Evolutionary conservation across 768 basidiomycete species (phyloP), one percentile per base, ranked within the genome.

Genomic region (Auricularia heimuer): DNA sequence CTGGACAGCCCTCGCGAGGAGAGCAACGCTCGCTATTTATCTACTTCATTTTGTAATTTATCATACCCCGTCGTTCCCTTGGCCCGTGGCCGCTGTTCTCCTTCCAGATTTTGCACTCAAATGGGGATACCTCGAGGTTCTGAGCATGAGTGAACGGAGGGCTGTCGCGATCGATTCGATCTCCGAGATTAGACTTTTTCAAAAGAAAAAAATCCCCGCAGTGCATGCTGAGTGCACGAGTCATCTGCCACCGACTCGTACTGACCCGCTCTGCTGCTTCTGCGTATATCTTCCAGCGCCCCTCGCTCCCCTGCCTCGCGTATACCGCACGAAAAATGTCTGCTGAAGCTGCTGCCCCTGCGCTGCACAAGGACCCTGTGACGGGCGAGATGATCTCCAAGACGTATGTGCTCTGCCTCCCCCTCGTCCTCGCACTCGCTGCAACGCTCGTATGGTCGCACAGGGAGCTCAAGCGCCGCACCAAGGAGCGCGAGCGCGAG

Each of bases 311-410:
- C 18, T 18, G 47, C 47, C 47, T 51, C 47, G 47, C 47, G 18
- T 51, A 51, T 18, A 6, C 14, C 47, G 21, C 47, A 21, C 47
- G 47, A 16, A 51, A 51, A 51, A 64, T 64, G 64, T 35, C 64
- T 4, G 10, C 64, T 16, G 36, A 56, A 58, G 36, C 34, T 29
- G 33, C 67, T 7, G 37, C 66, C n/a, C 54, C 61, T n/a, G 62
- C 62, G n/a, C 24, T 65, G 39, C 83, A 82, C 73, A 87, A 85
- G 81, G 91, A 94, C 75, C 89, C 89, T 51, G 84, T 94, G 68
- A 97, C 96, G 0, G 95, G 94, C 42, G 95, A 98, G 77, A 83
- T 97, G 88, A 87, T 99, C 72, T 97, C 94, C 78, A 99, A 99
- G 85, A 83, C 83, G 96, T 96, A 63, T 66, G 87, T 82, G 21